phyloP scores from a whole-genome alignment of 2,329 filamentous ascomycete species.

The Fusarium albosuccineum region DNA sequence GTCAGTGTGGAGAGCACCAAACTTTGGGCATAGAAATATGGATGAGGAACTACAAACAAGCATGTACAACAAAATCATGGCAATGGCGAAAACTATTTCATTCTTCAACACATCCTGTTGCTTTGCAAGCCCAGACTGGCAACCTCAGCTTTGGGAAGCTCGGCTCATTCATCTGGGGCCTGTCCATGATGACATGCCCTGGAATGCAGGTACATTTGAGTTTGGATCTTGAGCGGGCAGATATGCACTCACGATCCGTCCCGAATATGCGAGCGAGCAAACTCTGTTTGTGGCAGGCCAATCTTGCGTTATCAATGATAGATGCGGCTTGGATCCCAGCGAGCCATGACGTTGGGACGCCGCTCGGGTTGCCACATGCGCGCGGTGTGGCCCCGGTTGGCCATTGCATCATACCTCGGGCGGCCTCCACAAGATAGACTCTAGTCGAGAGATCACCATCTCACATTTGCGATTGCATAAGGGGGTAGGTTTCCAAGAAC shows the following conservation, averaged over 20 bases:
- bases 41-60: background rate
- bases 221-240: background rate
- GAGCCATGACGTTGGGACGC: constrained; percentile 18
- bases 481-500: background rate
- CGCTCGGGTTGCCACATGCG: background rate
- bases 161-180: background rate
- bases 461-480: background rate
- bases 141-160: background rate
- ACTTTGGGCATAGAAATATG: background rate
- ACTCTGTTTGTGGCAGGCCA: background rate
- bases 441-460: background rate
- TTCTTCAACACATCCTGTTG: too few species aligned
- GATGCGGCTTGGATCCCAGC: background rate
- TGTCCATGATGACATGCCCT: background rate
- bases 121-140: background rate
- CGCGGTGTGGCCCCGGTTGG: constrained; percentile 1
- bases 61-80: constrained; percentile 1
- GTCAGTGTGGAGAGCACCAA: background rate
- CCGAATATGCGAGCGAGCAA: constrained; percentile 1
- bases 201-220: background rate
- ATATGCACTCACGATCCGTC: constrained; percentile 14
- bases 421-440: too few species aligned
- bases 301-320: background rate
- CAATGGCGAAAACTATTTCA: constrained; percentile 1
- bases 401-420: constrained; percentile 25